Evolutionary conservation across 805 yeast species (phyloP).

Genomic region (Priceomyces melissophilus): DNA sequence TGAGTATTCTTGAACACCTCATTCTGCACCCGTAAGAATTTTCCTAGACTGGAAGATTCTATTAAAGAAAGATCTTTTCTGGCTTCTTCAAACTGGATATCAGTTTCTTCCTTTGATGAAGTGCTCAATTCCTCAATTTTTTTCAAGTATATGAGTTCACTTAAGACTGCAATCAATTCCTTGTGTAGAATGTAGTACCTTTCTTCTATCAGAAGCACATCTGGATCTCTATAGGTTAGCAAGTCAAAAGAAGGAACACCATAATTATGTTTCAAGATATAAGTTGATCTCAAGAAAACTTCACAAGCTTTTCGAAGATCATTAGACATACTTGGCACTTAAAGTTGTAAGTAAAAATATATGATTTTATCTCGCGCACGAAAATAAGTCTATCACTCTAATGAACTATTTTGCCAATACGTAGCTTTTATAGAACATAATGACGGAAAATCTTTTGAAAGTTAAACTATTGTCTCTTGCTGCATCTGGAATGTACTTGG

Average conservation of each 20-base stretch:
- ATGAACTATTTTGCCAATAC: too few species aligned
- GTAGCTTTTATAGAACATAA: background rate
- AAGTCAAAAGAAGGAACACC: constrained; percentile 25
- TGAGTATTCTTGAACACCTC: constrained; percentile 21
- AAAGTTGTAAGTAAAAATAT: background rate
- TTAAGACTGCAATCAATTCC: constrained; percentile 20
- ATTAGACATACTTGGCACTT: constrained; percentile 11
- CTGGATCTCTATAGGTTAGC: background rate
- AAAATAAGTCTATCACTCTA: too few species aligned
- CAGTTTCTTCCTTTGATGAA: constrained; percentile 12
- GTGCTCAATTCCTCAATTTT: constrained; percentile 18
- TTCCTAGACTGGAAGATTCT: constrained; percentile 11
- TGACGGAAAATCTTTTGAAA: constrained; percentile 21
- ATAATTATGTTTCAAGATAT: constrained; percentile 26
- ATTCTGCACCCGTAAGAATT: constrained; percentile 18
- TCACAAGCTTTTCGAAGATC: constrained; percentile 22
- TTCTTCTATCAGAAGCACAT: constrained; percentile 17
- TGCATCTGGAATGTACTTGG: constrained; percentile 48
- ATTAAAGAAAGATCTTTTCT: constrained; percentile 8
- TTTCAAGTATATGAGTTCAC: constrained; percentile 28
- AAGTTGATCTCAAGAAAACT: constrained; percentile 15
- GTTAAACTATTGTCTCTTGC: constrained; percentile 50
- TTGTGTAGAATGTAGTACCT: constrained; percentile 23
- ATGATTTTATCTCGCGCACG: too few species aligned
- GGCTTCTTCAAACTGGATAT: constrained; percentile 13